Evolutionary conservation across 257 asterid genomes (phyloP).

Genomic region (Solanum clarkiae): DNA sequence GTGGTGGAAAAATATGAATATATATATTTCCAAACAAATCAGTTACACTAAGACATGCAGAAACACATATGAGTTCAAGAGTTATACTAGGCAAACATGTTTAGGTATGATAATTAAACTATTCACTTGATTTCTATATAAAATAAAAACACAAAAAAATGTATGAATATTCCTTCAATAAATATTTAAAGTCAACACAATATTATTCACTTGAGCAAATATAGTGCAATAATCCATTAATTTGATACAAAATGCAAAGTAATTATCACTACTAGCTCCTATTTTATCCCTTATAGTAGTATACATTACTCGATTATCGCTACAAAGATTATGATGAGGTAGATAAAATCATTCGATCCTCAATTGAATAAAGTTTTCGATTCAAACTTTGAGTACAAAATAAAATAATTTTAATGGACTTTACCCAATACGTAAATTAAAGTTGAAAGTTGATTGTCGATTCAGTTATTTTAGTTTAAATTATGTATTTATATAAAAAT

Average conservation of each 20-base stretch:
- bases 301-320: not conserved
- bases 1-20: no score
- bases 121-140: not conserved
- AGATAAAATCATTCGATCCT: rapidly evolving
- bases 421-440: no score
- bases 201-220: not conserved
- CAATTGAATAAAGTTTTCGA: rapidly evolving
- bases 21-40: no score
- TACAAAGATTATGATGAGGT: not conserved
- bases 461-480: no score
- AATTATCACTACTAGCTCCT: not conserved
- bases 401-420: no score
- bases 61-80: not conserved
- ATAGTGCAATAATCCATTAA: not conserved
- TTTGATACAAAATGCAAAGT: not conserved
- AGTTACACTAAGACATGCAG: no score
- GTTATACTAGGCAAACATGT: not conserved
- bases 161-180: not conserved
- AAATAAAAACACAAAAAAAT: not conserved
- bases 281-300: not conserved
- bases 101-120: not conserved
- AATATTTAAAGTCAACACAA: not conserved
- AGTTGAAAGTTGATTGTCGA: no score
- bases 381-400: not conserved
- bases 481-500: no score